Evolutionary conservation across 129 eudicot species (phyloP), one percentile per base, ranked within the genome.

Genomic region (Logfia minima): DNA sequence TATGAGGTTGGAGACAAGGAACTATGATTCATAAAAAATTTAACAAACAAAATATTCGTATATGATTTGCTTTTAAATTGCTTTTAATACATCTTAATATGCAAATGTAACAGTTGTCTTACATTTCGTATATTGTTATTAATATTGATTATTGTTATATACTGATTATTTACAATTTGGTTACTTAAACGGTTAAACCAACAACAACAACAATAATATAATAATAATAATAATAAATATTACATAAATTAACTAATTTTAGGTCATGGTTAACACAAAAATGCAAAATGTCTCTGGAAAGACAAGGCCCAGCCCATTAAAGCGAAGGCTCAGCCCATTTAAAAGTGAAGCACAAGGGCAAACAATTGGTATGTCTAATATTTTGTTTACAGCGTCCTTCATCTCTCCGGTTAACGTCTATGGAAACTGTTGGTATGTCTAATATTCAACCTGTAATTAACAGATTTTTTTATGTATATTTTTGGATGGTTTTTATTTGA

Each of bases 1-100:
- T 89, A 92, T 28, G 96, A 84, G 23, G 82, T 85, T 9, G 74
- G 80, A 73, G 90, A 88, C 66, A 86, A 85, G 75, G 89, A 87
- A 37, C 70, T 80, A 43, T 74, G 84, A 80, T 56, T n/a, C 59
- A 77, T 43, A 24, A 24, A 24, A 1, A 64, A 18, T 17, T 19
- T 32, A 19, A 68, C 6, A 39, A 6, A 68, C 6, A 68, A 10
- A 68, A 53, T 14, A 4, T 6, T 18, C 53, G 45, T 72, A 9
- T 29, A 48, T 26, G 23, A 70, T 45, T 43, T 23, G 4, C 0
- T 69, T 19, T 41, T n/a, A n/a, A 8, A 39, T 39, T 39, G 45
- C 22, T 18, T 66, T 35, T 66, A 66, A 34, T 28, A 2, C 45
- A 39, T 8, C 11, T 39, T 13, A 7, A 8, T 39, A 8, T 39